Conservation (phyloP, 768 basidiomycete genomes). For the Leucocoprinus leucothites region DNA sequence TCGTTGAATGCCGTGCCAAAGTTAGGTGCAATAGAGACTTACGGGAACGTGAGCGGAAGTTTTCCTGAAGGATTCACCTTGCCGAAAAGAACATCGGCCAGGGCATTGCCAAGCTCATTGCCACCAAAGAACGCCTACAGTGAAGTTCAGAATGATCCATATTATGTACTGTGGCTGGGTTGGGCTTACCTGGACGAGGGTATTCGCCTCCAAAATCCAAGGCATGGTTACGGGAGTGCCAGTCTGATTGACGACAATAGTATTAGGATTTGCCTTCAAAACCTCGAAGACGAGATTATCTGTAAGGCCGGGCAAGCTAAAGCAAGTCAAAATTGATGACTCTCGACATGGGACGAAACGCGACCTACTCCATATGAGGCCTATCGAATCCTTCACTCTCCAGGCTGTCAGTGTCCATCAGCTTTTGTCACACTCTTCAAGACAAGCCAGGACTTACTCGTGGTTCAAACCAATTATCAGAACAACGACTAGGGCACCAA, state of each 20-base stretch:
- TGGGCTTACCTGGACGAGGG: slow-evolving; percentile 36
- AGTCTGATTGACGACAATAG: slow-evolving; percentile 56
- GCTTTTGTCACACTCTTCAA: background rate
- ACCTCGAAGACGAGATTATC: slow-evolving; percentile 50
- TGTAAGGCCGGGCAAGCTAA: slow-evolving; percentile 46
- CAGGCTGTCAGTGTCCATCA: slow-evolving; percentile 21
- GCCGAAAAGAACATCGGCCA: slow-evolving; percentile 60
- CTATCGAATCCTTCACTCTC: slow-evolving; percentile 65
- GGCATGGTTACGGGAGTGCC: slow-evolving; percentile 54
- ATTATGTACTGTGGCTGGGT: background rate
- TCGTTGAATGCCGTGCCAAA: background rate
- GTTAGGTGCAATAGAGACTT: slow-evolving; percentile 14
- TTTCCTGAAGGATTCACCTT: slow-evolving; percentile 58
- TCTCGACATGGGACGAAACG: background rate
- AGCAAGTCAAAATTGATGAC: background rate
- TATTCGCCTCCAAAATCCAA: slow-evolving; percentile 40
- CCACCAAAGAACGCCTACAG: slow-evolving; percentile 50
- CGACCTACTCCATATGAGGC: slow-evolving; percentile 35
- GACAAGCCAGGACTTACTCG: slow-evolving; percentile 31
- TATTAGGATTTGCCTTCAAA: slow-evolving; percentile 48
- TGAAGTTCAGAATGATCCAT: background rate
- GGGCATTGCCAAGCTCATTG: slow-evolving; percentile 52
- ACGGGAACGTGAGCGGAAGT: slow-evolving; percentile 55
- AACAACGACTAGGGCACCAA: slow-evolving; percentile 31
- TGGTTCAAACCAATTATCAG: slow-evolving; percentile 54